These are phyloP conservation scores for Udeniomyces megalosporus DNA, from an alignment of 768 basidiomycete species.

Conservation along the genomic window DNA sequence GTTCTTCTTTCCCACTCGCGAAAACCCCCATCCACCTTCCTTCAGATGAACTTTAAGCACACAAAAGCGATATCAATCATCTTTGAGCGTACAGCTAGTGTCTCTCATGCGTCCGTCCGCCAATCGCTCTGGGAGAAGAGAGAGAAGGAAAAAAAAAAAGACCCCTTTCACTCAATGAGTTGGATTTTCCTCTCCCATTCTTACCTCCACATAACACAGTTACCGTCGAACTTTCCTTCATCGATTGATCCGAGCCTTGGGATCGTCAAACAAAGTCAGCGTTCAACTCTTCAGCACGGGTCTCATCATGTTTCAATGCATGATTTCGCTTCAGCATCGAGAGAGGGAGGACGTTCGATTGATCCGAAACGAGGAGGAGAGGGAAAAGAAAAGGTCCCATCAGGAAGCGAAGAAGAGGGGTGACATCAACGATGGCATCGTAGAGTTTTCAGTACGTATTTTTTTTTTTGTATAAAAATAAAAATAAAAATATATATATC, in stretches of 20 bases:
- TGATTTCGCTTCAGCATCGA: background rate
- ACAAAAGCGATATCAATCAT: conserved; percentile 79
- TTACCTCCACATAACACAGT: no score
- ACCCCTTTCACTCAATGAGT: no score
- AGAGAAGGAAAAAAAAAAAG: no score
- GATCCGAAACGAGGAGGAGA: background rate
- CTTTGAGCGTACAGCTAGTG: conserved; percentile 56
- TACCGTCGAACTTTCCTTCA: conserved; percentile 1
- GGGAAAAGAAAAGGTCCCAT: background rate
- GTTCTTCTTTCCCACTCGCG: background rate
- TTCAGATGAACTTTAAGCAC: conserved; percentile 87
- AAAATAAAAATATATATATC: background rate
- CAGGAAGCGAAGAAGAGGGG: background rate
- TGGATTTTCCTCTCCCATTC: no score
- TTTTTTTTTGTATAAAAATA: background rate
- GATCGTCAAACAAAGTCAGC: background rate
- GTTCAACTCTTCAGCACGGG: background rate
- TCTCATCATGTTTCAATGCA: conserved; percentile 9
- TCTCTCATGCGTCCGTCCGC: conserved; percentile 50
- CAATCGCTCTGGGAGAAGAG: no score
- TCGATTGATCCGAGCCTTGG: conserved; percentile 7
- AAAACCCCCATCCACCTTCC: background rate
- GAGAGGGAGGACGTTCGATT: background rate
- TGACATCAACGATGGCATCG: conserved; percentile 8
- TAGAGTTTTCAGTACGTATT: conserved; percentile 6